phyloP scores from a whole-genome alignment of 1,284 basidiomycete species.

The Tausonia pullulans region DNA sequence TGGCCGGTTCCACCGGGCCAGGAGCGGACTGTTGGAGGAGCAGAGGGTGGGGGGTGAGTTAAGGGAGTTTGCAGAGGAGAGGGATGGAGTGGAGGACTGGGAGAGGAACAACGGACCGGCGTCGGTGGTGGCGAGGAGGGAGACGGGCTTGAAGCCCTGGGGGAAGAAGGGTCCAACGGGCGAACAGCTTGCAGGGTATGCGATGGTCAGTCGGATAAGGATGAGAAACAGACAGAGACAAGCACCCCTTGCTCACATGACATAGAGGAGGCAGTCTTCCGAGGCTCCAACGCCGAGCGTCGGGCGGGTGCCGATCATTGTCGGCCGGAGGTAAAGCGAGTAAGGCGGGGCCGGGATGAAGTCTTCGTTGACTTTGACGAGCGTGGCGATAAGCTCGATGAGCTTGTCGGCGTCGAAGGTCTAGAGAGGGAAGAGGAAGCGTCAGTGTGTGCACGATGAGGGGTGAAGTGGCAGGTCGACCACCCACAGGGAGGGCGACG shows the following conservation, averaged over 20 bases:
- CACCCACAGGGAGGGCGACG: constrained; percentile 51
- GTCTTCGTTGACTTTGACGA: constrained; percentile 54
- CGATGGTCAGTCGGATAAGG: not conserved
- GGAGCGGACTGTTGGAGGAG: constrained; percentile 41
- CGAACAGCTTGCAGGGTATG: not conserved
- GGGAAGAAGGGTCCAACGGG: constrained; percentile 23
- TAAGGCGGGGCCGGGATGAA: constrained; percentile 62
- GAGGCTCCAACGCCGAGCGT: constrained; percentile 58
- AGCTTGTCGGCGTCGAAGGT: constrained; percentile 53
- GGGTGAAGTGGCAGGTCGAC: not conserved
- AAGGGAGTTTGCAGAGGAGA: too few relatives aligned
- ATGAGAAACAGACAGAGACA: not conserved
- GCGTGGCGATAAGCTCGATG: constrained; percentile 54
- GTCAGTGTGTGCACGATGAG: not conserved
- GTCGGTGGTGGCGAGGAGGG: constrained; percentile 55
- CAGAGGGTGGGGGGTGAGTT: too few relatives aligned
- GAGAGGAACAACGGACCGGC: constrained; percentile 29
- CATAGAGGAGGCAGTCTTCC: constrained; percentile 57
- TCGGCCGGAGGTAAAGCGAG: constrained; percentile 69
- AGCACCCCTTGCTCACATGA: constrained; percentile 38
- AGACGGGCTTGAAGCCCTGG: constrained; percentile 45
- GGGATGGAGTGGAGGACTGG: too few relatives aligned
- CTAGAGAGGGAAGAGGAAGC: constrained; percentile 29
- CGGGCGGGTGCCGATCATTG: constrained; percentile 68
- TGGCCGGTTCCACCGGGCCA: constrained; percentile 69